Conservation (phyloP, 2,329 filamentous ascomycete species). For the Neopestalotiopsis rosae region DNA sequence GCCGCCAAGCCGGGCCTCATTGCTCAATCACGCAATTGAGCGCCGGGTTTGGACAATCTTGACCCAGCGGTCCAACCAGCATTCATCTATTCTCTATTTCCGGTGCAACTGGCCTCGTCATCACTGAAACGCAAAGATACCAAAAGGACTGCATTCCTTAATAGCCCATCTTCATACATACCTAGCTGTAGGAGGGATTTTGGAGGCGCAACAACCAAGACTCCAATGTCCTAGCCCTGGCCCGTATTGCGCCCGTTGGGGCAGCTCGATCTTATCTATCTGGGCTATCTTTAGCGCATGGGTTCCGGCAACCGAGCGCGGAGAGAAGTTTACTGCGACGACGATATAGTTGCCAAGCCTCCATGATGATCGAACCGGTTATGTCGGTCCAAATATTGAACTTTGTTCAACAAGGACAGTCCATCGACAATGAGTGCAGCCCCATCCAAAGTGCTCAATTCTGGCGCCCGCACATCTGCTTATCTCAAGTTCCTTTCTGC, state of each 20-base stretch:
- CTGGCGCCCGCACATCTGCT: not conserved
- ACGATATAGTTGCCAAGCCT: not conserved
- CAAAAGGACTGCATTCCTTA: not conserved
- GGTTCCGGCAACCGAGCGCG: not conserved
- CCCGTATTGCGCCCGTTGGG: slow-evolving; percentile 2
- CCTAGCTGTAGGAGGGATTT: not conserved
- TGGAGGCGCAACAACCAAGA: not conserved
- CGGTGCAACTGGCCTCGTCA: slow-evolving; percentile 2
- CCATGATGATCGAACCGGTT: not conserved
- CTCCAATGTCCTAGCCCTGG: not conserved
- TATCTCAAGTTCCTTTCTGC: not conserved
- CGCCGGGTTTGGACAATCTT: slow-evolving; percentile 6
- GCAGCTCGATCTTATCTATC: slow-evolving; percentile 12
- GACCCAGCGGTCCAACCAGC: slow-evolving; percentile 7
- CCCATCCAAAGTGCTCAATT: not conserved
- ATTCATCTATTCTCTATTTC: slow-evolving; percentile 11
- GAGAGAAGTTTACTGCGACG: not conserved
- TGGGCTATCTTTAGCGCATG: slow-evolving; percentile 12
- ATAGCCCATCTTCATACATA: too few species aligned
- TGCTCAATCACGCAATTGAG: slow-evolving; percentile 18
- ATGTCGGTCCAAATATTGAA: not conserved
- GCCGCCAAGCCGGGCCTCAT: slow-evolving; percentile 13
- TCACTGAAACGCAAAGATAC: slow-evolving; percentile 3
- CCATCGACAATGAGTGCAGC: not conserved
- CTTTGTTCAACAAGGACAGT: not conserved